phyloP scores from a whole-genome alignment of 805 yeast species.

The Zygosaccharomyces kombuchaensis region DNA sequence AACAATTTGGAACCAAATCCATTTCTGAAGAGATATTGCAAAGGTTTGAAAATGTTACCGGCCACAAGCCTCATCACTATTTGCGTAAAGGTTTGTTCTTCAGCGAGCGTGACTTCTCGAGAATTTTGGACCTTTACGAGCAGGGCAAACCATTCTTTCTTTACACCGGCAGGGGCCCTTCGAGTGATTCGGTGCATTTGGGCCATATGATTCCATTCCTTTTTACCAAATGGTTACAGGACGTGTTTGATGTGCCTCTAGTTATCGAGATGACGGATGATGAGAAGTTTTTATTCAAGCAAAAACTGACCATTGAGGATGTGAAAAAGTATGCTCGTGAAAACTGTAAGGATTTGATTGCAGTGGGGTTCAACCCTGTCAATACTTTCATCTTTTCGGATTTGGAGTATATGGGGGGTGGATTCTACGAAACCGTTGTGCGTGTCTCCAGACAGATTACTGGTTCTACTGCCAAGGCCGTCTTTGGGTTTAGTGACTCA shows the following conservation, averaged over 20 bases:
- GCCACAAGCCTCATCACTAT: conserved; percentile 86
- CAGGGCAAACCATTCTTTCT: conserved; percentile 92
- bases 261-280: conserved; percentile 95
- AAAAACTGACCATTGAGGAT: conserved; percentile 78
- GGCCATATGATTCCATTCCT: conserved; percentile 96
- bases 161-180: conserved; percentile 97
- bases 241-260: conserved; percentile 92
- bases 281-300: conserved; percentile 94
- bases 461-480: conserved; percentile 94
- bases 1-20: conserved; percentile 78
- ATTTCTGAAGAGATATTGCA: conserved; percentile 66
- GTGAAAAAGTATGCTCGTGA: conserved; percentile 75
- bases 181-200: conserved; percentile 88
- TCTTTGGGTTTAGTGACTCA: conserved; percentile 91
- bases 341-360: conserved; percentile 88
- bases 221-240: conserved; percentile 97
- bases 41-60: conserved; percentile 78
- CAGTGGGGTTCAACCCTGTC: conserved; percentile 90
- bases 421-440: conserved; percentile 90
- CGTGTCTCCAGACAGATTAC: conserved; percentile 92
- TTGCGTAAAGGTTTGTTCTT: conserved; percentile 89
- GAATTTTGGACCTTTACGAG: conserved; percentile 83
- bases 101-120: conserved; percentile 77
- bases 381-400: conserved; percentile 95
- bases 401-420: conserved; percentile 86